Evolutionary conservation across 768 basidiomycete genomes (phyloP).

Genomic region (Peribolospora baueri): DNA sequence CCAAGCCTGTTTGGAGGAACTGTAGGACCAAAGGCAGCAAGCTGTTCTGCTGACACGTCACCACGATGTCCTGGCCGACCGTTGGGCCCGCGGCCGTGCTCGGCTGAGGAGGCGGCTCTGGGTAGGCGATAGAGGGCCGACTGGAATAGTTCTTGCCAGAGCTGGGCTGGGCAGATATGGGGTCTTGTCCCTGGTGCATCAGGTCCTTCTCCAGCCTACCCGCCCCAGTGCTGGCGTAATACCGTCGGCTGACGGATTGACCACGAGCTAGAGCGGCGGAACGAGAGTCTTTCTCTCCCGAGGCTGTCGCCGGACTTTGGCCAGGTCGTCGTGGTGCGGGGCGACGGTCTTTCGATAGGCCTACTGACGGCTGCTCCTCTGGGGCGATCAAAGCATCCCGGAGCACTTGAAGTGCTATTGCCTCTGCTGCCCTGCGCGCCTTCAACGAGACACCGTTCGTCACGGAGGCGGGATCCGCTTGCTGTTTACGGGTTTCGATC

Average conservation of each 20-base stretch:
- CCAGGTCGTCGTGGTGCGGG: too few relatives aligned
- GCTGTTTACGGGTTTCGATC: not conserved
- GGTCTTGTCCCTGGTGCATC: too few relatives aligned
- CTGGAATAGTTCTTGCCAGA: too few relatives aligned
- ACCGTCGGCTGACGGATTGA: too few relatives aligned
- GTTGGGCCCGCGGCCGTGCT: constrained; percentile 21
- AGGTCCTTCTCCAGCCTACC: too few relatives aligned
- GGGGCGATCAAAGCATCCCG: constrained; percentile 50
- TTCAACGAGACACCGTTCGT: too few relatives aligned
- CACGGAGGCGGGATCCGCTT: not conserved
- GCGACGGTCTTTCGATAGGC: too few relatives aligned
- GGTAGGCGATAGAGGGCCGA: not conserved
- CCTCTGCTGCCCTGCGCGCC: constrained; percentile 40
- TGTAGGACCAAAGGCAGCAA: constrained; percentile 51
- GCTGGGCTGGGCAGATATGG: too few relatives aligned
- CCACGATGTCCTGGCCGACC: constrained; percentile 61
- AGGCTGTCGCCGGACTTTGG: too few relatives aligned
- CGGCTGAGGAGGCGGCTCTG: constrained; percentile 5
- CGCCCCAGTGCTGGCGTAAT: too few relatives aligned
- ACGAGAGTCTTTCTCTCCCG: too few relatives aligned
- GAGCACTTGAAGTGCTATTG: constrained; percentile 55
- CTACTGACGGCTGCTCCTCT: constrained; percentile 8
- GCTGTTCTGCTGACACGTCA: constrained; percentile 74
- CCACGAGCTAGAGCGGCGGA: too few relatives aligned
- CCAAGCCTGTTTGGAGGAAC: constrained; percentile 16